Percentiles rank a stretch among this genome's conserved stretches.
phyloP scores from a whole-genome alignment of 768 basidiomycete species.

The Rhodotorula toruloides region DNA sequence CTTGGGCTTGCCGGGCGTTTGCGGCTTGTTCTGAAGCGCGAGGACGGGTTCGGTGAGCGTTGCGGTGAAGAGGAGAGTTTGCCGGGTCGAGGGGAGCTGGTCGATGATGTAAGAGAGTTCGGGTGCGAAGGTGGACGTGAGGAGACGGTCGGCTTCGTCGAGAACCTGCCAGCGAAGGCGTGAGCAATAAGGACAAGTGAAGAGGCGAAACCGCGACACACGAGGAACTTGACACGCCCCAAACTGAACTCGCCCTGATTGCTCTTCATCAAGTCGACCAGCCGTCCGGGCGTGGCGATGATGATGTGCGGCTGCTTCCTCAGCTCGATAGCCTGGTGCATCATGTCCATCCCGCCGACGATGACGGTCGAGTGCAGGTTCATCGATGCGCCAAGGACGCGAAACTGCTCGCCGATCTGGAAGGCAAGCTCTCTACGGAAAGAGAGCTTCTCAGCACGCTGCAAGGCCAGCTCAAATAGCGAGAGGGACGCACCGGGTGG shows the following conservation, averaged over 20 bases:
- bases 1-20: conserved; percentile 72
- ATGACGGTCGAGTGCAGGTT: conserved; percentile 79
- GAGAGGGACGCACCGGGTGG: conserved; percentile 65
- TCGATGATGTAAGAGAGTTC: conserved; percentile 75
- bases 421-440: conserved; percentile 80
- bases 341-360: conserved; percentile 99
- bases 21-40: conserved; percentile 63
- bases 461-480: conserved; percentile 5
- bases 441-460: background rate
- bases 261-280: conserved; percentile 78
- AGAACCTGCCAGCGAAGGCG: conserved; percentile 58
- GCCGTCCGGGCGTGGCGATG: conserved; percentile 89
- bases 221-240: conserved; percentile 76
- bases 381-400: conserved; percentile 74
- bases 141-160: conserved; percentile 90
- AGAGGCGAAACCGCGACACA: conserved; percentile 47
- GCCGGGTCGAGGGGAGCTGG: conserved; percentile 73
- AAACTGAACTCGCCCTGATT: conserved; percentile 73
- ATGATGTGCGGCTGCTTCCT: conserved; percentile 81
- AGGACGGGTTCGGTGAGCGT: conserved; percentile 85
- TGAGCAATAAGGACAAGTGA: background rate
- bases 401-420: conserved; percentile 94
- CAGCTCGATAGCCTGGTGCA: conserved; percentile 82
- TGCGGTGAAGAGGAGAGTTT: conserved; percentile 94
- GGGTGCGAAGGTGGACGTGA: conserved; percentile 80